Evolutionary conservation across 345 rosid species (phyloP), one percentile per base, ranked within the genome.

Genomic region (Geranium brycei): DNA sequence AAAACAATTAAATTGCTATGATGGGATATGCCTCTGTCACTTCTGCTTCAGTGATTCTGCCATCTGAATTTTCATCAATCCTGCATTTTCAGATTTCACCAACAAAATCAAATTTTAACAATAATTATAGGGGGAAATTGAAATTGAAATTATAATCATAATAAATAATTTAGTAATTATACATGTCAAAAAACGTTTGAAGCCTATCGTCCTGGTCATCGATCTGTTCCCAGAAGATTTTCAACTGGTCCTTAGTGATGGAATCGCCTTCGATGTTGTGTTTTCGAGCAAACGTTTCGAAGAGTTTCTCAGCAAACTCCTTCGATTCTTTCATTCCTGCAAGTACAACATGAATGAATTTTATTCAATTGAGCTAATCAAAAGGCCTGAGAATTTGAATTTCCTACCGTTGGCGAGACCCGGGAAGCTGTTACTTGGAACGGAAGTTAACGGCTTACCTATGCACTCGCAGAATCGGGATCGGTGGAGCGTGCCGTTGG

Each of bases 111-210:
- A 23, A 23, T 23, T 23, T 23, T 23, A 23, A 23, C 28, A 1
- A 23, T 23, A 23, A 23, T 23, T 23, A 23, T 23, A 23, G 28
- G 28, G 28, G 28, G 28, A 23, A 23, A 23, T 23, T 23, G 28
- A 47, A 8, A 7, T 8, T 47, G 4, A n/a, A 19, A 18, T 17
- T 32, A 10, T 12, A 2, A 23, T 51, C 7, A 16, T 18, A 23
- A 59, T 58, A 5, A 28, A 3, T 14, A 16, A 5, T 65, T 23
- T 2, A 23, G 28, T 23, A 23, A 23, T 23, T 23, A 23, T 58
- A 91, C 97, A 91, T 91, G 88, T 85, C 96, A 69, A 91, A 91
- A 76, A 88, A 91, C 40, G 76, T 83, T 68, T 85, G 91, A 47
- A 91, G 97, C 78, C 88, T 80, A 53, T 96, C 77, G 62, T 88